These are phyloP conservation scores for Talaromyces liani DNA, from an alignment of 495 filamentous ascomycete species.

Conservation along the genomic window DNA sequence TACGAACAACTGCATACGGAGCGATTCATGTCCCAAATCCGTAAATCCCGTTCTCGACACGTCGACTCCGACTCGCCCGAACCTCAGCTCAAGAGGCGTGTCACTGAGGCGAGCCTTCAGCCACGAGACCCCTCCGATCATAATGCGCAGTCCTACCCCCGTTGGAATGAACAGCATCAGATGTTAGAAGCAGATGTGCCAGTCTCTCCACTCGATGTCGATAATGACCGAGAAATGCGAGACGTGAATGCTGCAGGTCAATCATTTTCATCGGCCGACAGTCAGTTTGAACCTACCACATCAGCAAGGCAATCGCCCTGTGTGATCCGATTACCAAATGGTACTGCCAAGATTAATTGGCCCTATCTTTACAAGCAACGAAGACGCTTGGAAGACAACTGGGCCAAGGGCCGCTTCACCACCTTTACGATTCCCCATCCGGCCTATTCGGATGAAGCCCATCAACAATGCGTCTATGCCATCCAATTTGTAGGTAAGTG, in stretches of 20 bases:
- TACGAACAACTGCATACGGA: conserved; percentile 57
- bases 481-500: conserved; percentile 80
- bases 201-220: conserved; percentile 15
- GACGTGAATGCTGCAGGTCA: conserved; percentile 28
- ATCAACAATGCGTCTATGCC: conserved; percentile 90
- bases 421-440: conserved; percentile 91
- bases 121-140: conserved; percentile 17
- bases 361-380: conserved; percentile 84
- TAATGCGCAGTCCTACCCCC: background rate
- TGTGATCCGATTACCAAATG: conserved; percentile 25
- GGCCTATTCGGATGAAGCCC: conserved; percentile 70
- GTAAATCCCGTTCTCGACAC: conserved; percentile 36
- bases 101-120: conserved; percentile 35
- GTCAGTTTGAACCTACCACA: conserved; percentile 13
- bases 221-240: conserved; percentile 40
- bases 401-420: conserved; percentile 70
- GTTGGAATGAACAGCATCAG: conserved; percentile 31
- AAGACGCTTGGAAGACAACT: conserved; percentile 79
- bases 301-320: conserved; percentile 22
- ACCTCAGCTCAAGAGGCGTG: conserved; percentile 45
- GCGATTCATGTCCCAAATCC: conserved; percentile 31
- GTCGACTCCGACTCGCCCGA: conserved; percentile 39
- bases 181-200: conserved; percentile 31
- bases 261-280: conserved; percentile 6
- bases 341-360: conserved; percentile 34